A percentile compares a stretch with the other conserved stretches of the same genome.
phyloP scores from a whole-genome alignment of 176 grass and related monocot genomes.

The Bothriochloa decipiens region DNA sequence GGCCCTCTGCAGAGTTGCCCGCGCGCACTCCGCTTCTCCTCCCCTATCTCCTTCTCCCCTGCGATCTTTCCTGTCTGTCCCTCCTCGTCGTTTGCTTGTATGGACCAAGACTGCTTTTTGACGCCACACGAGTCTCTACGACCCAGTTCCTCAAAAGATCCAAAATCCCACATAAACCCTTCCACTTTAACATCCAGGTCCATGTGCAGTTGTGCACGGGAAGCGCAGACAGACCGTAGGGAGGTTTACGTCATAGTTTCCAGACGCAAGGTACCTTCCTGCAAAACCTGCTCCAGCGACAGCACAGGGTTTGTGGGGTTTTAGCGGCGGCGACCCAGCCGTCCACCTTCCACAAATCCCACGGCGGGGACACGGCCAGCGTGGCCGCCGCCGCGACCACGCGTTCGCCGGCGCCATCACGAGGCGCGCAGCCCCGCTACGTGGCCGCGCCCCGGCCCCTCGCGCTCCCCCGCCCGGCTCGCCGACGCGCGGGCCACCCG shows the following conservation, averaged over 20 bases:
- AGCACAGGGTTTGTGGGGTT: constrained; percentile 39
- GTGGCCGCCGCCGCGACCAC: constrained; percentile 55
- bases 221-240: fast-evolving
- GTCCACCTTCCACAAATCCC: neutral
- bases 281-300: neutral
- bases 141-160: neutral
- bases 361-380: neutral
- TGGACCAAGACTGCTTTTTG: constrained; percentile 29
- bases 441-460: constrained; percentile 43
- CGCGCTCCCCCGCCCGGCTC: neutral
- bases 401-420: constrained; percentile 49
- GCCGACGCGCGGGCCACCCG: constrained; percentile 14
- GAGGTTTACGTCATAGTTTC: fast-evolving
- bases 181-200: neutral
- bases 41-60: neutral
- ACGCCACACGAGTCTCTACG: neutral
- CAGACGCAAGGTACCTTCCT: fast-evolving
- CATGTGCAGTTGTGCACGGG: neutral
- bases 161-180: fast-evolving
- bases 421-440: constrained; percentile 50
- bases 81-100: neutral
- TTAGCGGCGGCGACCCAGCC: constrained; percentile 25
- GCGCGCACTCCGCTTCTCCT: constrained; percentile 19
- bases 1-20: neutral
- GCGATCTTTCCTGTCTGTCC: neutral